Evolutionary conservation across 176 grass and related monocot genomes (phyloP), one percentile per base, ranked within the genome.

Genomic region (Bolboschoenus planiculmis): DNA sequence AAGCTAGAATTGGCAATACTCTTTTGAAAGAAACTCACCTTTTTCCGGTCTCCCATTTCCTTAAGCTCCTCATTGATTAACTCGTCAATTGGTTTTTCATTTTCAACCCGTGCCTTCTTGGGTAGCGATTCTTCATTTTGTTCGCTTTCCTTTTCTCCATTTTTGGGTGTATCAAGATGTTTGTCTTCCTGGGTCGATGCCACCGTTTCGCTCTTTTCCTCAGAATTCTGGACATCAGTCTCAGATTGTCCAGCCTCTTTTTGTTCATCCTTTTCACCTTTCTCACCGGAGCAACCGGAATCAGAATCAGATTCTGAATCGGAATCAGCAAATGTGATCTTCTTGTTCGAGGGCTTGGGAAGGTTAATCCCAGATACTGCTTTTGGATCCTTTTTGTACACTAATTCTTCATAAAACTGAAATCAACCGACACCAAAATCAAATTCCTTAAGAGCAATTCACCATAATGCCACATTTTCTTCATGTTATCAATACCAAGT

Each of bases 21-120:
- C 11, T 50, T 76, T 70, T 70, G 68, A 33, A 86, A 87, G 34
- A 24, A 77, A 85, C 67, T 81, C n/a, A 95, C 96, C 96, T 98
- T 98, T 58, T 93, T 93, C 33, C 90, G 89, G 23, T 98, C 90
- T 50, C 89, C 89, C 64, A 95, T 81, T 82, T 93, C 87, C 87
- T 84, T 95, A 85, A 95, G 85, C 47, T 95, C 96, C 48, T 95
- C 92, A 40, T 93, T 89, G 73, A 95, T 98, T 64, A 95, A 93
- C 67, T 98, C 96, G 43, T 95, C 95, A 86, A 98, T 98, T 79
- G 87, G 84, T 83, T 91, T 93, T 58, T 89, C 93, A 51, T 86
- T 83, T 84, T 93, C 84, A 56, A 91, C 46, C 0, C 87, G 87
- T 76, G 84, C 90, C 46, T 91, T 98, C 90, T 98, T 98, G 78